Base-by-base conservation (phyloP, 192 early-diverging fungal genomes). In the Backusella mclennaniae region DNA sequence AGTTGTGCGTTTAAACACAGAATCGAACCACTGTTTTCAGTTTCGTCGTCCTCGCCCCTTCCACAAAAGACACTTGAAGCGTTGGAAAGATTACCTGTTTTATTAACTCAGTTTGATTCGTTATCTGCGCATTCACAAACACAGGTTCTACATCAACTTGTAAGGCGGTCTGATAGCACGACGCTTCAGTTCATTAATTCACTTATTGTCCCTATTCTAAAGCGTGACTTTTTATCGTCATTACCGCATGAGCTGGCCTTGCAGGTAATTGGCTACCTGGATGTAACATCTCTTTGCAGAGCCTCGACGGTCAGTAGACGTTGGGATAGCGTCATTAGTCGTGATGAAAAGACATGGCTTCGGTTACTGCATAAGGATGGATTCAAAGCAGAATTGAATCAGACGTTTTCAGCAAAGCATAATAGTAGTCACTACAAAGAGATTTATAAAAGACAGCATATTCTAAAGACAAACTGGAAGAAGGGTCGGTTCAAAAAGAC, bases 101-200 rank as follows among this genome's bases (percentile, higher is more conserved):
- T 69, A 21, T 35, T 38, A 21, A 69, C 11, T 23, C 35, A 69
- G 35, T 69, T 69, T 36, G 68, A 69, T 41, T 41, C 35, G 11
- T 0, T 69, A 12, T n/a, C 68, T 23, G n/a, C 68, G 21, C 68
- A 41, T 12, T 36, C 35, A 21, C 19, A 69, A 69, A 39, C 68
- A 35, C 19, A 35, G 11, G 38, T 21, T 6, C n/a, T 69, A 4
- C n/a, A 39, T 41, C 35, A 38, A 39, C 38, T 69, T 23, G 15
- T 69, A 6, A 35, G 12, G n/a, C 68, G 36, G 3, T 71, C 70
- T 1, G n/a, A 44, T 33, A 44, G 39, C 8, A 26, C 6, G 7
- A 92, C 93, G 1, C 89, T 99, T 76, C 96, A 97, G 82, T 95
- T 95, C 84, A 92, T 95, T 14, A 91, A 90, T 67, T 88, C 92